phyloP scores from a whole-genome alignment of 2,329 filamentous ascomycete species.

The Talaromyces sp. region DNA sequence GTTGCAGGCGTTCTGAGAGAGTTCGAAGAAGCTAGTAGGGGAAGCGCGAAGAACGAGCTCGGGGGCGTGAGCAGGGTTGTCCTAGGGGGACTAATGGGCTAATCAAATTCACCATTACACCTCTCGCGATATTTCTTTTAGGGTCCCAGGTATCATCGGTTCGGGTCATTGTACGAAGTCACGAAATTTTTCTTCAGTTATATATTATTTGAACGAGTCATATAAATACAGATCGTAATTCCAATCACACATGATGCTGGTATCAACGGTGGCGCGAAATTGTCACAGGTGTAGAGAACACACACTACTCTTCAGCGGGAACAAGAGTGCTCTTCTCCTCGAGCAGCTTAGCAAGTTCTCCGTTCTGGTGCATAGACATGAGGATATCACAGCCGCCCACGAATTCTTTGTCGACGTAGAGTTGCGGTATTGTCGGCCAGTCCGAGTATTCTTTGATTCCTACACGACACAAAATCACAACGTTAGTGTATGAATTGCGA shows the following conservation, averaged over 20 bases:
- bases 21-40: conserved; percentile 81
- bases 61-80: conserved; percentile 84
- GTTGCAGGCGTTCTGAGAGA: conserved; percentile 82
- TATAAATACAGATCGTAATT: neutral
- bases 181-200: neutral
- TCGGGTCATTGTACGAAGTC: neutral
- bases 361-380: conserved; percentile 94
- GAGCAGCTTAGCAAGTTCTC: conserved; percentile 83
- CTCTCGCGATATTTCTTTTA: neutral
- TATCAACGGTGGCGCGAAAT: neutral
- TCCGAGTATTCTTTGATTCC: conserved; percentile 99
- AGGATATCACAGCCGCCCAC: conserved; percentile 96
- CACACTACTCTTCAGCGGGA: conserved; percentile 48
- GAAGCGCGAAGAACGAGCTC: conserved; percentile 72
- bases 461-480: conserved; percentile 28
- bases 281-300: neutral
- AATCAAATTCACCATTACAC: neutral
- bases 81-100: conserved; percentile 71
- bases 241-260: neutral
- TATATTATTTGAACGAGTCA: neutral
- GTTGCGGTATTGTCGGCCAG: conserved; percentile 96
- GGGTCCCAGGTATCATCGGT: neutral
- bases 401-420: conserved; percentile 94
- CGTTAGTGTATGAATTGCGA: neutral
- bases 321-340: conserved; percentile 88